Base-by-base conservation (phyloP, 441 rosid genomes). In the Euphorbia celastroides region DNA sequence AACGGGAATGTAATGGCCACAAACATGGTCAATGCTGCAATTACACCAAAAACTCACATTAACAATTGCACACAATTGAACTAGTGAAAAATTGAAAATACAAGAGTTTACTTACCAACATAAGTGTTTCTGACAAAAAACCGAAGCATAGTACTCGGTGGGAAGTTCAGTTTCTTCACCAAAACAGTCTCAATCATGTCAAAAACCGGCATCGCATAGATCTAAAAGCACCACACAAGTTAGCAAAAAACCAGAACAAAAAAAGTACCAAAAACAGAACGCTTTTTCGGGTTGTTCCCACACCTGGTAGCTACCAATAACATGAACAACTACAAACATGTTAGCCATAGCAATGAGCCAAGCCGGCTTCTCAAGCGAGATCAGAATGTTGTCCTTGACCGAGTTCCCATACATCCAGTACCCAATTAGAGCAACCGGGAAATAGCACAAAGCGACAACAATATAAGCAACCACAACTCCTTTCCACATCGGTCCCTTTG, bases 291-390 rank as follows among this genome's bases (percentile, higher is more conserved):
- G 44, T 9, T 38, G 2, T 8, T 56, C 48, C 19, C 61, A 65
- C 19, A 88, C 93, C 93, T 92, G 97, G 70, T 93, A 93, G 82
- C 93, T 83, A 60, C 97, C 96, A 12, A 88, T 77, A 56, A 90
- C 96, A 72, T 92, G 97, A 63, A 92, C 6, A 17, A 92, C 81
- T 42, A 92, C 97, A 3, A 93, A 87, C 65, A 80, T 46, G 65
- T 90, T 93, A 68, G 97, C 94, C 13, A 70, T 9, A 3, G 82
- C 86, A 30, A 93, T 77, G 25, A 93, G 86, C 98, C 98, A 86
- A 9, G 66, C 25, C 7, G 97, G 97, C 57, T 81, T 87, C 48
- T 88, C 73, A 6, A 90, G 71, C 0, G 92, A 66, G 42, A 87
- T 72, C 28, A 93, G 92, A 57, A 93, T 74, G 74, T 87, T 90